A percentile compares a stretch with the other conserved stretches of the same genome.
These are phyloP conservation scores for Punctularia strigosozonata DNA, from an alignment of 768 basidiomycete species.

Conservation along the genomic window DNA sequence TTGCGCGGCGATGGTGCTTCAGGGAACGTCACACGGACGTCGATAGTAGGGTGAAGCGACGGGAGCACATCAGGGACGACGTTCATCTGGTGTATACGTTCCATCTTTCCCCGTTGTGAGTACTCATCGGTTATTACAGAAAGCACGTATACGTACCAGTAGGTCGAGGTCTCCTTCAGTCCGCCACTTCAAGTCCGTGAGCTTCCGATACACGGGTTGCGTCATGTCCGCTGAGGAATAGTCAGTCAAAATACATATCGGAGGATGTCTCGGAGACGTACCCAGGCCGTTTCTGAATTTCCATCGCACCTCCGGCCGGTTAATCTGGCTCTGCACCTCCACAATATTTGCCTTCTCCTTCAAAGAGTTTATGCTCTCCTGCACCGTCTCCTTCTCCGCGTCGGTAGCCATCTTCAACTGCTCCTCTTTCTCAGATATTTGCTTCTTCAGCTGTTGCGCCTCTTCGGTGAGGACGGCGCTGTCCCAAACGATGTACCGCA, in stretches of 20 bases:
- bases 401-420: constrained; percentile 13
- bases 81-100: constrained; percentile 83
- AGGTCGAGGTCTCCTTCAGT: constrained; percentile 76
- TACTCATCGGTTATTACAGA: background rate
- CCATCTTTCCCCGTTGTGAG: constrained; percentile 48
- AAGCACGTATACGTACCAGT: constrained; percentile 40
- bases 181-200: constrained; percentile 79
- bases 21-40: constrained; percentile 58
- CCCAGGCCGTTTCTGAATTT: constrained; percentile 69
- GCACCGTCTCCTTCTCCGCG: constrained; percentile 26
- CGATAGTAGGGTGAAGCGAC: constrained; percentile 55
- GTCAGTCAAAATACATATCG: background rate
- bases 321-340: constrained; percentile 71
- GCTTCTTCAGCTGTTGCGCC: constrained; percentile 23
- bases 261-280: constrained; percentile 14
- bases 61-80: constrained; percentile 84
- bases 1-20: constrained; percentile 18
- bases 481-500: constrained; percentile 59
- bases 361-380: constrained; percentile 27
- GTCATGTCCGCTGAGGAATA: constrained; percentile 45
- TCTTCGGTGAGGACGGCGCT: constrained; percentile 35
- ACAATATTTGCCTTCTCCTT: constrained; percentile 44
- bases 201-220: constrained; percentile 62
- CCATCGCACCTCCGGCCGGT: constrained; percentile 78
- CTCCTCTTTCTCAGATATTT: constrained; percentile 8